Base-by-base conservation (phyloP, 139 green algal species). In the Ettlia oleoabundans region DNA sequence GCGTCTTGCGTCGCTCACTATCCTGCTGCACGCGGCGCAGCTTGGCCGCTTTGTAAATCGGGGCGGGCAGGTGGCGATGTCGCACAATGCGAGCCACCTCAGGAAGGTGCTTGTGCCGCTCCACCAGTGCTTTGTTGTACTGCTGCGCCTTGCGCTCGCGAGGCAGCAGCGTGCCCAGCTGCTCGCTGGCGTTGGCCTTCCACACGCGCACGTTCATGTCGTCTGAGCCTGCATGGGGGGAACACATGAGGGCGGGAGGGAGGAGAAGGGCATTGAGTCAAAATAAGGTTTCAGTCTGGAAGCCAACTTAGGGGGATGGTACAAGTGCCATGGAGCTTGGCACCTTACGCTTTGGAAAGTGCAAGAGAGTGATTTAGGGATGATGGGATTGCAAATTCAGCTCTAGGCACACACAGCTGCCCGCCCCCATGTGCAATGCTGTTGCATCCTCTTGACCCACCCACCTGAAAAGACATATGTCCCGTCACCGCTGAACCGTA, bases 41-140 rank as follows among this genome's bases (percentile, higher is more conserved):
- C 87, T 94, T 96, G 38, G 74, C 67, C 0, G 76, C 94, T 90
- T 98, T 98, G 87, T 97, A 92, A 72, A 99, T 96, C 22, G 94
- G 69, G 4, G 85, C 84, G 1, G 97, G 97, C 62, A 99, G 81
- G 81, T 98, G 93, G 26, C 93, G 87, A 80, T 98, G 94, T 52
- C 94, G 90, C 26, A 87, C 86, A 67, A 99, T 98, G 79, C 93
- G 90, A 62, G 62, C 98, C 94, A 89, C 85, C 80, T 99, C 96
- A 0, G 94, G 94, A 83, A 99, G 89, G 92, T 99, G 95, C 85
- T 98, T 96, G 93, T 97, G 98, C 47, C 95, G 86, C 67, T 98
- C 87, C 53, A 98, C 78, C 61, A 99, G 86, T 22, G 95, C 95
- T 78, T 94, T 88, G 47, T 96, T 85, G 87, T 98, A 98, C 18